These are phyloP conservation scores for Nicotiana knightiana DNA, from an alignment of 257 asterid genomes.

Conservation along the genomic window DNA sequence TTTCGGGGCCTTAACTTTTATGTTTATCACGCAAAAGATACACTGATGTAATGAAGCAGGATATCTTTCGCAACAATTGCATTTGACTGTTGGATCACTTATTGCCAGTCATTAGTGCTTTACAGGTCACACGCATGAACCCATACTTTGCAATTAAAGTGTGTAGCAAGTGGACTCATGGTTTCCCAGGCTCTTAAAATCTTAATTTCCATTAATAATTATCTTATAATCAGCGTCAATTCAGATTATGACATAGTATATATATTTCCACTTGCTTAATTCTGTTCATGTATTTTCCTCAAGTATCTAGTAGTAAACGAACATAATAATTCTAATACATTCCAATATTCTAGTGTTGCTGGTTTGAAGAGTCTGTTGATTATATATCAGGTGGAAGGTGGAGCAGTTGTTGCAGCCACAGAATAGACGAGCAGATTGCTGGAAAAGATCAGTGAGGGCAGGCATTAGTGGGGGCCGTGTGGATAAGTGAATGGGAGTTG, in stretches of 20 bases:
- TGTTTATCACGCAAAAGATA: background rate
- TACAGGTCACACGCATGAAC: background rate
- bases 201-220: too few relatives aligned
- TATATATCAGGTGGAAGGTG: slow-evolving; percentile 68
- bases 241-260: too few relatives aligned
- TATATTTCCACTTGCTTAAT: too few relatives aligned
- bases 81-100: background rate
- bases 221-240: too few relatives aligned
- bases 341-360: background rate
- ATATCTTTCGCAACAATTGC: background rate
- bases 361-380: slow-evolving; percentile 7
- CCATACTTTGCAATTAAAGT: background rate
- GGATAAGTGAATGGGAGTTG: background rate
- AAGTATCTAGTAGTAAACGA: background rate
- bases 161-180: too few relatives aligned
- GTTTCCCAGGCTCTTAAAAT: too few relatives aligned
- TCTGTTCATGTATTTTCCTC: background rate
- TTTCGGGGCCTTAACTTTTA: background rate
- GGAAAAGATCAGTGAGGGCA: too few relatives aligned
- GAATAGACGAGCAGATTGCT: slow-evolving; percentile 25
- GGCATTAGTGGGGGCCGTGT: background rate
- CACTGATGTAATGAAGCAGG: background rate
- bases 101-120: background rate
- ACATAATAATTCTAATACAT: background rate
- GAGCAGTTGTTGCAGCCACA: slow-evolving; percentile 65